A percentile compares a stretch with the other conserved stretches of the same genome.
Evolutionary conservation across 2,329 filamentous ascomycete species (phyloP).

Genomic region (Davidsoniella virescens): DNA sequence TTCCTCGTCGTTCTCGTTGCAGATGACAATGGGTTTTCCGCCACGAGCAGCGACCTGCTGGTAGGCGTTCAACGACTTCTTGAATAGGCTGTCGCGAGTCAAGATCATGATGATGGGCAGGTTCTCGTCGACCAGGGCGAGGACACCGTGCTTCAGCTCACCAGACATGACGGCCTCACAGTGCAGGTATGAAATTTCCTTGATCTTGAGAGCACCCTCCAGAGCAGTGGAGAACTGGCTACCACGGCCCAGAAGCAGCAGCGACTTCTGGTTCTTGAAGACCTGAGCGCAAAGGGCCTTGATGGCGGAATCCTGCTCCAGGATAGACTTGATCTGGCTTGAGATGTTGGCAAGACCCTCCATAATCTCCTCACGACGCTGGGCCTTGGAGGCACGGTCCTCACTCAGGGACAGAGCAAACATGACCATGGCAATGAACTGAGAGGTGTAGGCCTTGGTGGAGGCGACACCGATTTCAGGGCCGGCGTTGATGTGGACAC

Average conservation of each 20-base stretch:
- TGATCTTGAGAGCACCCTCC: slow-evolving; percentile 97
- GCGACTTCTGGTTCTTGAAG: slow-evolving; percentile 93
- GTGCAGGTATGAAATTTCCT: slow-evolving; percentile 99
- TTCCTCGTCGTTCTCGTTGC: slow-evolving; percentile 78
- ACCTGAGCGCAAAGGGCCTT: slow-evolving; percentile 84
- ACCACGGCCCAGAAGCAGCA: slow-evolving; percentile 84
- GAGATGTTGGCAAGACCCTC: slow-evolving; percentile 78
- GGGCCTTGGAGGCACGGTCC: slow-evolving; percentile 86
- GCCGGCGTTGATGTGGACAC: slow-evolving; percentile 98
- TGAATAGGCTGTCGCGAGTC: slow-evolving; percentile 88
- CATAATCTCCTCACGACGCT: slow-evolving; percentile 90
- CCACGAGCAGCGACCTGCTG: slow-evolving; percentile 96
- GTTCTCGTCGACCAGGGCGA: slow-evolving; percentile 94
- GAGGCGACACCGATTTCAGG: slow-evolving; percentile 98
- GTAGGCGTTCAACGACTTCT: slow-evolving; percentile 98
- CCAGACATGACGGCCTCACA: slow-evolving; percentile 99
- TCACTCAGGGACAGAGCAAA: slow-evolving; percentile 92
- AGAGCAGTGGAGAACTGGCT: slow-evolving; percentile 94
- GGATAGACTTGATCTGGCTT: slow-evolving; percentile 77
- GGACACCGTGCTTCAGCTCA: slow-evolving; percentile 96
- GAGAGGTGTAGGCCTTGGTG: slow-evolving; percentile 97
- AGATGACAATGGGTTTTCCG: slow-evolving; percentile 96
- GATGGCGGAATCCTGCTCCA: slow-evolving; percentile 83
- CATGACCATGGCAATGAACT: slow-evolving; percentile 99
- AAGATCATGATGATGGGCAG: slow-evolving; percentile 99